phyloP scores from a whole-genome alignment of 257 asterid genomes.

The Nicotiana attenuata region DNA sequence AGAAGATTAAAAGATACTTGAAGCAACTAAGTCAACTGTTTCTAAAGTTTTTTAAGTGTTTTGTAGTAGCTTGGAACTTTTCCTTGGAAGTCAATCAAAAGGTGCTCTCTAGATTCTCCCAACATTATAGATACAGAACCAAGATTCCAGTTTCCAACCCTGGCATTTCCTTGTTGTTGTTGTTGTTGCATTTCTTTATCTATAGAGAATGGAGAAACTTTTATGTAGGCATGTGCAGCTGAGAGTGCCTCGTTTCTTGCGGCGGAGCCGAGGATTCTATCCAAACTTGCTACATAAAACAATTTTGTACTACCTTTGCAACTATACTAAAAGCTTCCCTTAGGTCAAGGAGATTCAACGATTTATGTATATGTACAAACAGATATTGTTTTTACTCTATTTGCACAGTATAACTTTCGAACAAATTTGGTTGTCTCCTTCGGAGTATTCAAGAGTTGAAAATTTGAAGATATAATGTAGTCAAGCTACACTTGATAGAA shows the following conservation, averaged over 20 bases:
- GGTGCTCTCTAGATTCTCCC: not conserved
- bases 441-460: not conserved
- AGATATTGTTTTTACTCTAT: not conserved
- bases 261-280: not conserved
- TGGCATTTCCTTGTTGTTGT: too few species aligned
- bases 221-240: not conserved
- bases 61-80: constrained; percentile 17
- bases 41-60: constrained; percentile 9
- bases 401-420: not conserved
- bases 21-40: constrained; percentile 13
- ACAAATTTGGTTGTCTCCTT: not conserved
- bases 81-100: not conserved
- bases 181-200: not conserved
- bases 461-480: not conserved
- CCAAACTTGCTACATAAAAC: not conserved
- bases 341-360: not conserved
- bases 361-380: not conserved
- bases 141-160: too few species aligned
- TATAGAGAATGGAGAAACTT: not conserved
- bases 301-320: not conserved
- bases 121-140: too few species aligned
- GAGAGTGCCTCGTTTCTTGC: not conserved
- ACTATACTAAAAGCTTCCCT: not conserved
- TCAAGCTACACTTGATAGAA: not conserved
- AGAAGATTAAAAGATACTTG: not conserved